These are phyloP conservation scores for Pholiota conissans DNA, from an alignment of 768 basidiomycete species.

Conservation along the genomic window DNA sequence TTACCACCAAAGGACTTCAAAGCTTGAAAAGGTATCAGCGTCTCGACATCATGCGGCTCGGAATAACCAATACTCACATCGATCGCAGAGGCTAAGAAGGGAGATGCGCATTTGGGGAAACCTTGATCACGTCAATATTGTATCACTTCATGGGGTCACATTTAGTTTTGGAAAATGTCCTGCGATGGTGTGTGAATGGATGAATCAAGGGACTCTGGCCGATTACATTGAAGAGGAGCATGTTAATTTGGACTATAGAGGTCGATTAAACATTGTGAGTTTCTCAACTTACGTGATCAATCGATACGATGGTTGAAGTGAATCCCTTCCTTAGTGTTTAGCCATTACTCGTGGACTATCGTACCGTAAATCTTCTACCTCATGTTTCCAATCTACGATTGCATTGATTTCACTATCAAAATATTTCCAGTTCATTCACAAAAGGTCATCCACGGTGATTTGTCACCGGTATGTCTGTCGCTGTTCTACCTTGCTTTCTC, in stretches of 20 bases:
- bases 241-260: not conserved
- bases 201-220: not conserved
- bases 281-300: no score
- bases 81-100: not conserved
- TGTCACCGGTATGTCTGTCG: not conserved
- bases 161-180: not conserved
- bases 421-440: not conserved
- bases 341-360: not conserved
- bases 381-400: not conserved
- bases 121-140: not conserved
- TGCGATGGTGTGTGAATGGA: slow-evolving; percentile 1
- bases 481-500: not conserved
- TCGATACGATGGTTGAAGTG: not conserved
- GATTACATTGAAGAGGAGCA: not conserved
- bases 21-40: not conserved
- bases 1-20: not conserved
- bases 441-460: not conserved
- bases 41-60: no score
- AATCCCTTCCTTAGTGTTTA: not conserved
- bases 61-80: not conserved
- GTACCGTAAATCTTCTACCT: not conserved
- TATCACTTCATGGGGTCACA: not conserved
- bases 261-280: not conserved
- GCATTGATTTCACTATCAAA: no score
- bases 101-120: not conserved